A percentile compares a stretch with the other conserved stretches of the same genome.
Evolutionary conservation across 1,284 basidiomycete genomes (phyloP).

Genomic region (Ceratobasidium sp.): DNA sequence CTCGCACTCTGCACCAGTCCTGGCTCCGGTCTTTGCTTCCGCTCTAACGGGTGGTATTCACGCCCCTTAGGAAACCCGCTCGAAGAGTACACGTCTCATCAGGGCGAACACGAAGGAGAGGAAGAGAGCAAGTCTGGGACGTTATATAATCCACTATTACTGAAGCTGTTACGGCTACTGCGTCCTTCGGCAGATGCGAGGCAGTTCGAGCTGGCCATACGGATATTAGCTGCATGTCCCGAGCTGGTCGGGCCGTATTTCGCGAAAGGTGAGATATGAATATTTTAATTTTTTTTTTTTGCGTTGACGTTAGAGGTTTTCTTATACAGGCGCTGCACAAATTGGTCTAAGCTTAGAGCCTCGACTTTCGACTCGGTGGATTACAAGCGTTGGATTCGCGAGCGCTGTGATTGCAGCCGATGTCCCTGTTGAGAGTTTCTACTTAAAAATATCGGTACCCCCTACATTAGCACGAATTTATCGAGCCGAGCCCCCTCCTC

Average conservation of each 20-base stretch:
- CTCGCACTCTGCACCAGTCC: constrained; percentile 88
- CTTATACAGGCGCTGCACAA: constrained; percentile 72
- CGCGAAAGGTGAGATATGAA: constrained; percentile 67
- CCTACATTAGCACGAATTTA: constrained; percentile 12
- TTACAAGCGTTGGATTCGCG: constrained; percentile 86
- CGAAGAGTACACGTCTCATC: constrained; percentile 46
- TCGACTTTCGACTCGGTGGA: constrained; percentile 88
- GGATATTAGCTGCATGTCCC: constrained; percentile 83
- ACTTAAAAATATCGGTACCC: constrained; percentile 11
- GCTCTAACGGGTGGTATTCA: constrained; percentile 91
- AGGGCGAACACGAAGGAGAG: constrained; percentile 57
- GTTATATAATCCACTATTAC: constrained; percentile 88
- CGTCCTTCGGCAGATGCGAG: constrained; percentile 86
- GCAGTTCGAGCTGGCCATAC: constrained; percentile 86
- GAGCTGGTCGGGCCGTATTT: constrained; percentile 72
- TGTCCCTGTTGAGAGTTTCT: constrained; percentile 23
- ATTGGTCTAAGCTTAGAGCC: constrained; percentile 86
- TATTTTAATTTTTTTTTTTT: background rate
- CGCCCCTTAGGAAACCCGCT: constrained; percentile 62
- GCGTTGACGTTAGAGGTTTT: constrained; percentile 43
- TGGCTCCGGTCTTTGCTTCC: constrained; percentile 88
- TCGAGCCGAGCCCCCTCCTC: constrained; percentile 71
- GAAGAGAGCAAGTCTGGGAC: constrained; percentile 57
- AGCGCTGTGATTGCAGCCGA: background rate
- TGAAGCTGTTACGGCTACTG: constrained; percentile 78